Conservation (phyloP, 345 rosid species). For the Eucalyptus fibrosa region DNA sequence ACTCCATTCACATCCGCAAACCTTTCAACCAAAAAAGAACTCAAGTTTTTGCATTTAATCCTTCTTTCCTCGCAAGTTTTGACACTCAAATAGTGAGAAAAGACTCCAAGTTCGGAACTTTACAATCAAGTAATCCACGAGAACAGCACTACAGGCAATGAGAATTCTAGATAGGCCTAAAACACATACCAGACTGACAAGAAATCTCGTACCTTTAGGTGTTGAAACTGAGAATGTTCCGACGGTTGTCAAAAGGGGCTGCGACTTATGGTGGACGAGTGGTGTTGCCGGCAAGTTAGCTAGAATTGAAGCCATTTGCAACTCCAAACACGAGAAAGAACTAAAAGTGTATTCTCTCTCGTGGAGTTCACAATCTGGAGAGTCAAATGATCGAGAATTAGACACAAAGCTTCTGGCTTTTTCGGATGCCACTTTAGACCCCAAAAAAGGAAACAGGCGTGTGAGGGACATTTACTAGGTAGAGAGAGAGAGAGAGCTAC, state of each 20-base stretch:
- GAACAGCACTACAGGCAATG: not conserved
- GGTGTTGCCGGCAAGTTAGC: conserved; percentile 25
- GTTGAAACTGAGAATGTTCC: conserved; percentile 5
- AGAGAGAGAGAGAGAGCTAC: too few relatives aligned
- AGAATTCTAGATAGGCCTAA: not conserved
- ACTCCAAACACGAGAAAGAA: not conserved
- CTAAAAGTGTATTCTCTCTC: not conserved
- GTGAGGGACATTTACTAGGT: too few relatives aligned
- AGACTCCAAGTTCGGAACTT: not conserved
- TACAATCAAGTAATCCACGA: not conserved
- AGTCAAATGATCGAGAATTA: not conserved
- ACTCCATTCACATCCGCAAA: not conserved
- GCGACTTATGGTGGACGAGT: conserved; percentile 23
- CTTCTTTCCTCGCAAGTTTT: not conserved
- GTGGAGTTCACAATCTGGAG: not conserved
- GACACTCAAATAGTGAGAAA: not conserved
- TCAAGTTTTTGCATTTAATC: not conserved
- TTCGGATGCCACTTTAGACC: not conserved
- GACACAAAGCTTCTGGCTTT: not conserved
- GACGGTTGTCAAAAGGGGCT: conserved; percentile 7
- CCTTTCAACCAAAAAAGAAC: not conserved
- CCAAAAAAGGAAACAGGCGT: not conserved
- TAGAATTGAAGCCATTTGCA: conserved; percentile 51
- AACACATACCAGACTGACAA: not conserved
- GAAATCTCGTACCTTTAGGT: conserved; percentile 14